phyloP scores from a whole-genome alignment of 305 asterid genomes.

The Fraxinus angustifolia region DNA sequence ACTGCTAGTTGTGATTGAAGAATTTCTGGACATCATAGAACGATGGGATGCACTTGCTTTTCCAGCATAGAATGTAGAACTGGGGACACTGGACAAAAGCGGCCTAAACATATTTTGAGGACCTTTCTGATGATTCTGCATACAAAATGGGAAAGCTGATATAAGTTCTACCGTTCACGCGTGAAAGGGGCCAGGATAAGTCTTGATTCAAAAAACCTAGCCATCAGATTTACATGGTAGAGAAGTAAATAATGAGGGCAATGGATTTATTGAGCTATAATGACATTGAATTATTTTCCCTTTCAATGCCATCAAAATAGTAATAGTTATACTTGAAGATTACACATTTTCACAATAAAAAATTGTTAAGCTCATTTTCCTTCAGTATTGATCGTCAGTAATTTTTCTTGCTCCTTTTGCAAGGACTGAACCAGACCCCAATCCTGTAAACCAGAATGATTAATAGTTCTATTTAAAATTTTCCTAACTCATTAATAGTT shows the following conservation, averaged over 20 bases:
- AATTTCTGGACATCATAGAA: constrained; percentile 59
- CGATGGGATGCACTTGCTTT: constrained; percentile 55
- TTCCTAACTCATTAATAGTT: no score
- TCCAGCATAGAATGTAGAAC: constrained; percentile 72
- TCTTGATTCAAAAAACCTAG: constrained; percentile 5
- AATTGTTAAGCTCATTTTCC: neutral
- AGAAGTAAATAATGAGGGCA: neutral
- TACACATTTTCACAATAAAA: neutral
- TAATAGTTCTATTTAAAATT: neutral
- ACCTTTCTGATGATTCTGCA: constrained; percentile 77
- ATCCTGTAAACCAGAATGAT: neutral
- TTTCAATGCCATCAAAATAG: neutral
- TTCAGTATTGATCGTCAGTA: neutral
- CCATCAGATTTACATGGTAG: neutral
- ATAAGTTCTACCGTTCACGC: constrained; percentile 16
- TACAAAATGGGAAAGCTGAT: neutral
- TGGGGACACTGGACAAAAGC: constrained; percentile 89
- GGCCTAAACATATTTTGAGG: constrained; percentile 98
- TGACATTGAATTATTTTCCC: neutral
- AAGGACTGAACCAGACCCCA: neutral
- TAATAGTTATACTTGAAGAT: neutral
- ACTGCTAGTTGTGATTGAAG: constrained; percentile 91
- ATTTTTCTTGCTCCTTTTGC: neutral
- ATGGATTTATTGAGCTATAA: neutral
- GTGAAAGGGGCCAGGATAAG: neutral